Conservation (phyloP, 208 protist genomes). For the Entamoeba histolytica region DNA sequence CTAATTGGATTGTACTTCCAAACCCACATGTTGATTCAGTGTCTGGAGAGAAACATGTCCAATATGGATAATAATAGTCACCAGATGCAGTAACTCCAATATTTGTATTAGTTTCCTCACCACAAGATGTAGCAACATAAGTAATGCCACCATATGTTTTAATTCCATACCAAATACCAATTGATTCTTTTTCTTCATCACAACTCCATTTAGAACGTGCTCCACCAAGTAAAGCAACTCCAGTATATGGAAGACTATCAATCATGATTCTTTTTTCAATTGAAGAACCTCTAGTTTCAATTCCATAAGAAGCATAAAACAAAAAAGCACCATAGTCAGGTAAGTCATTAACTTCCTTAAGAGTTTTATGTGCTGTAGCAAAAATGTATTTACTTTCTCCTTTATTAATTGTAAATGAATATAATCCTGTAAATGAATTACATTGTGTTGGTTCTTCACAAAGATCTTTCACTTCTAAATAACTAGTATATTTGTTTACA, state of each 20-base stretch:
- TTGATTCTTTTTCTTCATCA: neutral
- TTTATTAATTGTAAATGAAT: neutral
- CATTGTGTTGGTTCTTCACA: neutral
- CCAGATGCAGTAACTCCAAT: neutral
- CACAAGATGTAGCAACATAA: neutral
- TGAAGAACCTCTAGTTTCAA: neutral
- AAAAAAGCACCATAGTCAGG: neutral
- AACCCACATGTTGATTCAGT: neutral
- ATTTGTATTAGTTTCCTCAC: neutral
- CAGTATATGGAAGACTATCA: neutral
- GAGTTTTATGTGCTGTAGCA: neutral
- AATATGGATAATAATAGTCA: neutral
- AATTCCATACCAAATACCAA: neutral
- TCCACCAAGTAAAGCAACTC: neutral
- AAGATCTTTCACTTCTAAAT: neutral
- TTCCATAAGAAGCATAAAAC: neutral
- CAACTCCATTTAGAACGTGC: neutral
- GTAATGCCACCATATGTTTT: neutral
- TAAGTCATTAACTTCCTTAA: neutral
- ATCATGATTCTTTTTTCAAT: neutral
- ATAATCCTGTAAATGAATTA: neutral
- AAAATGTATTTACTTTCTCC: neutral
- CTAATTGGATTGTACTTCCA: neutral
- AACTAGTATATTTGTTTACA: neutral
- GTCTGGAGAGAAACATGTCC: neutral